phyloP scores from a whole-genome alignment of 163 green algal genomes.

The Scenedesmus sp. region DNA sequence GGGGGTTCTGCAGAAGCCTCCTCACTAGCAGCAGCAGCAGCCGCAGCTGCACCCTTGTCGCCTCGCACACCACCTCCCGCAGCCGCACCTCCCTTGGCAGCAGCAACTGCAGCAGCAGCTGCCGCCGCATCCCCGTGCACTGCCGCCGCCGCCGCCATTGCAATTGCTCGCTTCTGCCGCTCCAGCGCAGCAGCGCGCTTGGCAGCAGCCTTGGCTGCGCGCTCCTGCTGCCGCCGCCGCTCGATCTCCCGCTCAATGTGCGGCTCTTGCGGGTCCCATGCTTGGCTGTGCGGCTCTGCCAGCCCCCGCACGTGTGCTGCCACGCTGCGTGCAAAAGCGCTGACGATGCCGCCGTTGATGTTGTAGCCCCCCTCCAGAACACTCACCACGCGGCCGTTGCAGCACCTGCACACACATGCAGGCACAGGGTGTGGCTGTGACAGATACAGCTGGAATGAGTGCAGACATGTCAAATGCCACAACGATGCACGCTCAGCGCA shows the following conservation, averaged over 20 bases:
- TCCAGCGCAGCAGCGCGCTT: constrained; percentile 27
- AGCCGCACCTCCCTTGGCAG: neutral
- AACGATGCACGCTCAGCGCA: too few relatives aligned
- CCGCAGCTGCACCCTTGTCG: neutral
- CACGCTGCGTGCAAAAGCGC: constrained; percentile 88
- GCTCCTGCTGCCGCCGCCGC: constrained; percentile 36
- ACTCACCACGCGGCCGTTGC: constrained; percentile 87
- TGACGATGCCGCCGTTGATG: constrained; percentile 80
- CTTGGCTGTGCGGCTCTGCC: constrained; percentile 57
- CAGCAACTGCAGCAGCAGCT: constrained; percentile 15
- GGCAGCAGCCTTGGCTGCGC: constrained; percentile 27
- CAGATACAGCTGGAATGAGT: too few relatives aligned
- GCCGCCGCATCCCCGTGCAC: neutral
- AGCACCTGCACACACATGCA: constrained; percentile 69
- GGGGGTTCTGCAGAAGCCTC: constrained; percentile 1
- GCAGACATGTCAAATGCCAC: too few relatives aligned
- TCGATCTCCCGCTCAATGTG: constrained; percentile 53
- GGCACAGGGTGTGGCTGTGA: too few relatives aligned
- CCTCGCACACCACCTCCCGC: neutral
- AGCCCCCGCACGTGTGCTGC: constrained; percentile 90
- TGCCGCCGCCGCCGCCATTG: neutral
- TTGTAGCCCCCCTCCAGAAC: constrained; percentile 96
- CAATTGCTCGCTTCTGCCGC: constrained; percentile 5
- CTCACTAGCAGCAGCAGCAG: constrained; percentile 7
- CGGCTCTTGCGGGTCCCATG: constrained; percentile 59